phyloP scores from a whole-genome alignment of 768 basidiomycete species.

The Lenzites betulinus region DNA sequence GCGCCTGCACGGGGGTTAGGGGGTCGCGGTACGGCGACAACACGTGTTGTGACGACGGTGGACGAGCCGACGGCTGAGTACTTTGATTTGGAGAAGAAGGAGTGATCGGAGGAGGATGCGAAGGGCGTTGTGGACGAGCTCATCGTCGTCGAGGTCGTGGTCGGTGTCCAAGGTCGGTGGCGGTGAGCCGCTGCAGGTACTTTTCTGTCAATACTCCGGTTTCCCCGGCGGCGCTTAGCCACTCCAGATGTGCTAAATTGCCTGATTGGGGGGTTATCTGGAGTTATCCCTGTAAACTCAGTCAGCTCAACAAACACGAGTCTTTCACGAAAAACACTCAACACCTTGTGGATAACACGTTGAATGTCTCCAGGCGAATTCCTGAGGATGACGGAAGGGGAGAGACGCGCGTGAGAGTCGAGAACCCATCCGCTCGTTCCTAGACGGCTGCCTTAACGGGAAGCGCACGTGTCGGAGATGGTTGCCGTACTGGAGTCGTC shows the following conservation, averaged over 20 bases:
- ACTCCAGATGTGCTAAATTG: neutral
- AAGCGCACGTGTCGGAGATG: constrained; percentile 18
- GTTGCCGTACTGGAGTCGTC: constrained; percentile 17
- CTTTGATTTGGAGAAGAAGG: constrained; percentile 36
- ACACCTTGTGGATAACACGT: too few species aligned
- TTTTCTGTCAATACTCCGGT: constrained; percentile 4
- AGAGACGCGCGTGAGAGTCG: neutral
- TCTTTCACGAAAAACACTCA: neutral
- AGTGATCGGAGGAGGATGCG: constrained; percentile 27
- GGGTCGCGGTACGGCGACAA: constrained; percentile 26
- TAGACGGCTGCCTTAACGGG: constrained; percentile 1
- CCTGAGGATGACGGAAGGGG: neutral
- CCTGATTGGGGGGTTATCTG: neutral
- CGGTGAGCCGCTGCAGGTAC: constrained; percentile 11
- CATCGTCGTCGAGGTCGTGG: constrained; percentile 18
- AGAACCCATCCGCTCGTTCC: neutral
- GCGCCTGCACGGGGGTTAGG: constrained; percentile 21
- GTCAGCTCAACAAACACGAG: neutral
- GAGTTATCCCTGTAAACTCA: neutral
- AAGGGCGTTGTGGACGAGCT: constrained; percentile 16
- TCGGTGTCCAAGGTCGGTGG: constrained; percentile 14
- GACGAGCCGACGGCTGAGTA: constrained; percentile 23
- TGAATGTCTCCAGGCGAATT: neutral
- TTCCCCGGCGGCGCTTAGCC: neutral
- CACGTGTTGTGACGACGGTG: constrained; percentile 33